Conservation (phyloP, 1,139 yeast species). For the Yamadazyma atmosphaerica region DNA sequence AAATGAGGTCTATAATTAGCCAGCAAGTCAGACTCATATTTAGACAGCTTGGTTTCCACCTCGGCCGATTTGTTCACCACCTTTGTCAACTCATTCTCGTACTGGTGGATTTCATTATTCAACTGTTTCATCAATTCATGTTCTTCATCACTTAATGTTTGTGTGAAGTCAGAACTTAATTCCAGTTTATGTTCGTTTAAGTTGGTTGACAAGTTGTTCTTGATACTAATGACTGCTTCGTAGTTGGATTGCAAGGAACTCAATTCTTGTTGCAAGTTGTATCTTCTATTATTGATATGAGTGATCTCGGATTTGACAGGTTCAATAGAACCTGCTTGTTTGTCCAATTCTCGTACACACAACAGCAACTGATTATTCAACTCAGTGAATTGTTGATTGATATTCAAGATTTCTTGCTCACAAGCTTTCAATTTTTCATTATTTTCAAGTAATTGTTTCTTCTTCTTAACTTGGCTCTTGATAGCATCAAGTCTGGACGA, state of each 20-base stretch:
- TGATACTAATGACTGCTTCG: conserved; percentile 24
- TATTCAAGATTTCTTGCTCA: conserved; percentile 21
- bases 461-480: conserved; percentile 53
- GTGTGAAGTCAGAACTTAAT: conserved; percentile 52
- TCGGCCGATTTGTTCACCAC: conserved; percentile 46
- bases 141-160: conserved; percentile 48
- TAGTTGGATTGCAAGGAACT: conserved; percentile 23
- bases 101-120: conserved; percentile 34
- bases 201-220: conserved; percentile 27
- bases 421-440: conserved; percentile 25
- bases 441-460: conserved; percentile 44
- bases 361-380: conserved; percentile 48
- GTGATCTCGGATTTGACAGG: conserved; percentile 44
- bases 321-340: conserved; percentile 39
- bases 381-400: conserved; percentile 29
- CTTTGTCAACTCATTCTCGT: conserved; percentile 43
- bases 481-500: conserved; percentile 72
- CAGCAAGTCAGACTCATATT: conserved; percentile 56
- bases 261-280: conserved; percentile 44
- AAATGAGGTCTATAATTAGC: conserved; percentile 45
- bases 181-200: conserved; percentile 51
- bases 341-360: conserved; percentile 38
- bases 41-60: conserved; percentile 52
- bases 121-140: conserved; percentile 36
- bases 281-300: conserved; percentile 39